Base-by-base conservation (phyloP, 148 eudicot genomes). In the Silene uniflora region DNA sequence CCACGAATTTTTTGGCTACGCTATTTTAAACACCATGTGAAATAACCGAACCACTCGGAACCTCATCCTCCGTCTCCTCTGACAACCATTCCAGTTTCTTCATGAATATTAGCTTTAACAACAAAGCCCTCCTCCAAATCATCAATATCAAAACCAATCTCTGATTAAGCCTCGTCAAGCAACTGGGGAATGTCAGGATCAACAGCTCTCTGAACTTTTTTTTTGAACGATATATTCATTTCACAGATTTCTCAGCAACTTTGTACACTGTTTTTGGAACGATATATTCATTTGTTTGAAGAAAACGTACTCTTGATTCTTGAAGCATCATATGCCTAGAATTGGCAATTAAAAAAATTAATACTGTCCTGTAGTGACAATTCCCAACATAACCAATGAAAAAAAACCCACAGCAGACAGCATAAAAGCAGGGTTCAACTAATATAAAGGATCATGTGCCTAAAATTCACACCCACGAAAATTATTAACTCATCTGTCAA, bases 61-160 rank as follows among this genome's bases (percentile, higher is more conserved):
- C 82, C 68, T 42, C 75, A 17, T 72, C 65, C 17, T 67, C 75
- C 23, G 80, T 71, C 69, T 76, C 69, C 72, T 81, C 82, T 46
- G 74, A 46, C 77, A 86, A 52, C 55, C 75, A 59, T 82, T 32
- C 65, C 84, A 21, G 74, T 27, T 75, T 85, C 91, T 55, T 76
- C 97, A 19, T 84, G 79, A 78, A 88, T 73, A 79, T 96, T 96
- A 23, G 97, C 98, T 71, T 29, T 80, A 29, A 89, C 75, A 44
- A 96, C 91, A 81, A 96, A 95, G 83, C 92, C 99, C 80, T 96
- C 99, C 73, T 92, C 99, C 83, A 95, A 79, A 69, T 84, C 96
- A 79, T 94, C 98, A 74, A 81, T 76, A 81, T 95, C 99, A 73
- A 97, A 96, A 25, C 83, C 97, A 79, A 84, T 79, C 27, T 81